Evolutionary conservation across 2,329 filamentous ascomycete species (phyloP).

Genomic region (Aureobasidium sp.): DNA sequence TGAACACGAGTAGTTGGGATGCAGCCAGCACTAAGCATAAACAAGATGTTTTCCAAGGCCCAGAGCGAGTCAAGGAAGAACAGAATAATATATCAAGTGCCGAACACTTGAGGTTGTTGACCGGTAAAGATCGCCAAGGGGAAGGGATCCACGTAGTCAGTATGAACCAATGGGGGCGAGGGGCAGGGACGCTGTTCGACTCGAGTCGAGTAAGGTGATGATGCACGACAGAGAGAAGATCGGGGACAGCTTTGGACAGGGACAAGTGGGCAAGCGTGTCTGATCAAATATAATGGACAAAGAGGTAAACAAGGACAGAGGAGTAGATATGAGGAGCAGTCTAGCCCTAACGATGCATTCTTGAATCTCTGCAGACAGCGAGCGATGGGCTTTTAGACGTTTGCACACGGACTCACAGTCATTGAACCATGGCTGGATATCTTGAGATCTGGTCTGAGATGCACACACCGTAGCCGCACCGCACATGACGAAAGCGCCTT

Average conservation of each 20-base stretch:
- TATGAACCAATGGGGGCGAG: constrained; percentile 5
- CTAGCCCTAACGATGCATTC: constrained; percentile 5
- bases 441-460: constrained; percentile 15
- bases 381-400: constrained; percentile 15
- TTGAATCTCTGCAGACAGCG: constrained; percentile 11
- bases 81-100: constrained; percentile 3
- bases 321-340: constrained; percentile 3
- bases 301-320: neutral
- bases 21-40: constrained; percentile 1
- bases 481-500: constrained; percentile 16
- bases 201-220: constrained; percentile 10
- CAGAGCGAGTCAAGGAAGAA: constrained; percentile 5
- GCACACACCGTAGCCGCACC: constrained; percentile 14
- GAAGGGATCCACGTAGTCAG: neutral
- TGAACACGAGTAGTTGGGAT: neutral
- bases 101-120: constrained; percentile 2
- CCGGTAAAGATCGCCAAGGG: constrained; percentile 14
- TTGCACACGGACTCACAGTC: constrained; percentile 13
- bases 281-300: constrained; percentile 5
- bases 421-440: constrained; percentile 14
- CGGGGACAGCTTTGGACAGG: neutral
- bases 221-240: constrained; percentile 10
- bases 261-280: neutral
- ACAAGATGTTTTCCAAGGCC: neutral
- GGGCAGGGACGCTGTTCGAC: constrained; percentile 7